A percentile compares a stretch with the other conserved stretches of the same genome.
Evolutionary conservation across 2,329 filamentous ascomycete species (phyloP).

Genomic region (Pseudocercospora vitis): DNA sequence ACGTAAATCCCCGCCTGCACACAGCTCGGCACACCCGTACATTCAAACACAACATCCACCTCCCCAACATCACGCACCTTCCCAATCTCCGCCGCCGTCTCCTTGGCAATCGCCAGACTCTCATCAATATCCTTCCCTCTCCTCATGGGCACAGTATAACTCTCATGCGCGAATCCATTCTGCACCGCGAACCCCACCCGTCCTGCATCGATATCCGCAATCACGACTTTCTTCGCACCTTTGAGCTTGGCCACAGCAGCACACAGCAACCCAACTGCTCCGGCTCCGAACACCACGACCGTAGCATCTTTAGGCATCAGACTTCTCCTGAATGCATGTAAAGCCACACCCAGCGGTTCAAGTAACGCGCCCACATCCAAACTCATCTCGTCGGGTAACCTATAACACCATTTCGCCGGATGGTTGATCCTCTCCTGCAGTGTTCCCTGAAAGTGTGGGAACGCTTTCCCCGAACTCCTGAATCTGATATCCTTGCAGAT

Average conservation of each 20-base stretch:
- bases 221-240: conserved; percentile 56
- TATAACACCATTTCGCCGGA: conserved; percentile 60
- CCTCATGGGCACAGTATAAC: conserved; percentile 49
- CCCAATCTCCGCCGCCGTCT: conserved; percentile 47
- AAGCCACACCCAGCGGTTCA: conserved; percentile 61
- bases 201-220: conserved; percentile 61
- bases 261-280: conserved; percentile 60
- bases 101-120: conserved; percentile 52
- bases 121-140: conserved; percentile 55
- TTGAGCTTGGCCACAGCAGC: conserved; percentile 58
- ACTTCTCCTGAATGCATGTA: conserved; percentile 60
- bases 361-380: conserved; percentile 59
- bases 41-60: conserved; percentile 72
- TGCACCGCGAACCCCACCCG: conserved; percentile 57
- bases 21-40: conserved; percentile 72
- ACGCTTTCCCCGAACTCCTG: conserved; percentile 59
- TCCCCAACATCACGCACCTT: conserved; percentile 50
- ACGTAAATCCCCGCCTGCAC: conserved; percentile 73
- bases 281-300: conserved; percentile 61
- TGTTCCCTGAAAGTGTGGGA: conserved; percentile 64
- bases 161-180: conserved; percentile 50
- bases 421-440: conserved; percentile 63
- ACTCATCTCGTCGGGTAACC: conserved; percentile 54
- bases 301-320: conserved; percentile 48
- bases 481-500: conserved; percentile 62